Evolutionary conservation across 495 filamentous ascomycete genomes (phyloP), one percentile per base, ranked within the genome.

Genomic region (Venustampulla echinocandica): DNA sequence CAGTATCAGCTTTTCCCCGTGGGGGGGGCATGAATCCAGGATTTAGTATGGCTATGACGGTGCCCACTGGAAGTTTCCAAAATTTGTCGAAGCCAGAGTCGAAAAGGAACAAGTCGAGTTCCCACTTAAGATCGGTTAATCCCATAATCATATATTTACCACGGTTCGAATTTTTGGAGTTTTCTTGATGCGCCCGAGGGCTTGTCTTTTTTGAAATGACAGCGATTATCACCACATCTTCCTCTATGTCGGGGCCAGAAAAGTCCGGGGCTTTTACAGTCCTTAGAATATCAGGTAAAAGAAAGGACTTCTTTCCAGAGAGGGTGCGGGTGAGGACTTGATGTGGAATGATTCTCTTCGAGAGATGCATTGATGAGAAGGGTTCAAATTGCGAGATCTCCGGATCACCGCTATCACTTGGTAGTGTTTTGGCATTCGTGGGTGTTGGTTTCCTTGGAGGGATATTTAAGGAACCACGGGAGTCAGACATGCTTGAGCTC

Each of bases 31-130:
- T 82, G 53, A 97, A 82, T 2, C 65, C 79, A 0, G 93, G 92
- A 54, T 97, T 99, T n/a, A 99, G 69, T 27, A 99, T 82, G 6
- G 93, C 92, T 42, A 99, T 71, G 2, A 97, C 70, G 0, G 85
- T 94, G 17, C 93, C 92, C 2, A 84, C 76, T 0, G 81, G 79
- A 3, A 97, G 69, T 57, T 93, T 89, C 80, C 90, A 95, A 68
- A 87, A 96, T 30, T 81, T 80, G 3, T 86, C 81, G 58, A 95
- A 97, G 14, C 85, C 93, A 0, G 83, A 77, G 56, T 85, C 87
- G 60, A 99, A 99, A 22, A 99, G 77, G 57, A 84, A 96, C 20
- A 95, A 76, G 46, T 95, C 88, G 18, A 97, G 62, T 30, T 93
- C 87, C 84, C 83, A 97, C 55, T 85, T 82, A 5, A 97, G 70